Evolutionary conservation across 371 early-diverging fungal genomes (phyloP), one percentile per base, ranked within the genome.

Genomic region (Actinomucor elegans): DNA sequence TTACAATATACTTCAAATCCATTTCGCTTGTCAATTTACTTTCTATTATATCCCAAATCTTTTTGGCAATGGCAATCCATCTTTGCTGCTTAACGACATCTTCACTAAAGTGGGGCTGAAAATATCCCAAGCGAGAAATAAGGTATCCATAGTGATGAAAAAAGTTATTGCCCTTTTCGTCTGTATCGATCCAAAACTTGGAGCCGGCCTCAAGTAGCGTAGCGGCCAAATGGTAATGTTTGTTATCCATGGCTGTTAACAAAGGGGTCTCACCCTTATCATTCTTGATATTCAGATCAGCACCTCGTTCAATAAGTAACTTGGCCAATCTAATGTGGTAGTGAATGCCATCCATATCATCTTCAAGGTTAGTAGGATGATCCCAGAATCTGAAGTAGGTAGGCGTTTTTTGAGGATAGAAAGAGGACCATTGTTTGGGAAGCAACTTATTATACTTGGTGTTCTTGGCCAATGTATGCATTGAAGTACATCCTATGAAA

Each of bases 211-310:
- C 28, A 3, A 80, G 54, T 1, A 80, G 57, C 3, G 41, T 18
- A 18, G 54, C 56, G 1, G 67, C 63, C 12, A 80, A 45, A 14
- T 51, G 40, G 20, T 66, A 48, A 32, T 77, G 71, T 0, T 56
- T 38, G 8, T n/a, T 11, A 3, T 36, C 3, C 49, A 78, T 54
- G 5, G 83, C 86, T 7, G 55, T 36, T 1, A 57, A 50, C 21
- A 86, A 55, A 2, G 84, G 81, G 2, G 84, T 81, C 26, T 76
- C 60, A 0, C 67, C 70, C 2, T 48, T 40, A 1, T 27, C 24
- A 46, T 73, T 68, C 27, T 44, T 48, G 1, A 44, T 36, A 37
- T 78, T 56, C 2, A 77, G 7, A 18, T 76, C 56, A 20, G 72
- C 70, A 20, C 74, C 70, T 12, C 52, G 46, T 6, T 60, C 33